Base-by-base conservation (phyloP, 169 alveolate genomes). In the Plasmodium knowlesi region DNA sequence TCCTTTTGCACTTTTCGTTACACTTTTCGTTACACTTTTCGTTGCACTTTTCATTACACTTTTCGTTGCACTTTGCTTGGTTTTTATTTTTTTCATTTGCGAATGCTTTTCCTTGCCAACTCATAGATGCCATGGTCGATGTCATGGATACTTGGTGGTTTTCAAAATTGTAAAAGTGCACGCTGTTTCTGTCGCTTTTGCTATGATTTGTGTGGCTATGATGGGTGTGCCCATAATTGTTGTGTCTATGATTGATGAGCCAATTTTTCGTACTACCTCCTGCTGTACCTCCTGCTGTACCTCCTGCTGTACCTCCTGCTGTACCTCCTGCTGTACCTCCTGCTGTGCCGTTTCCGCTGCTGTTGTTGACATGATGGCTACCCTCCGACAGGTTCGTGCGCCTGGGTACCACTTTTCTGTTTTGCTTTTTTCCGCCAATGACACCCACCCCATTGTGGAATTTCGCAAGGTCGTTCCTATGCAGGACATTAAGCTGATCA, bases 131-230 rank as follows among this genome's bases (percentile, higher is more conserved):
- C 54, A 81, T 53, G 3, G 93, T 85, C 2, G 93, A 85, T 3
- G 93, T 85, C 46, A 82, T 85, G 53, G 93, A 85, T 16, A 85
- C 39, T 85, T 85, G 81, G 30, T 54, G 93, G 53, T 85, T 85
- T 8, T 54, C 86, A 9, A 74, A 32, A 72, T 72, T 30, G 67
- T 32, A 85, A 32, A 76, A 54, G 57, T 73, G 84, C 22, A 85
- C 22, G 54, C 53, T 71, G 39, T 28, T 82, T 32, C 71, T 53
- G 25, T 19, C 28, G 9, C 57, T 28, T 6, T 10, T 34, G 71
- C 19, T 39, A n/a, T n/a, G n/a, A n/a, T n/a, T n/a, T 30, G n/a
- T 41, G 16, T 1, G 72, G 5, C 6, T 0, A 10, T 22, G 30
- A 0, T 10, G 73, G 73, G 39, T 61, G 32, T 12, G 54, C 3